phyloP scores from a whole-genome alignment of 768 basidiomycete species.

The Naganishia randhawae region DNA sequence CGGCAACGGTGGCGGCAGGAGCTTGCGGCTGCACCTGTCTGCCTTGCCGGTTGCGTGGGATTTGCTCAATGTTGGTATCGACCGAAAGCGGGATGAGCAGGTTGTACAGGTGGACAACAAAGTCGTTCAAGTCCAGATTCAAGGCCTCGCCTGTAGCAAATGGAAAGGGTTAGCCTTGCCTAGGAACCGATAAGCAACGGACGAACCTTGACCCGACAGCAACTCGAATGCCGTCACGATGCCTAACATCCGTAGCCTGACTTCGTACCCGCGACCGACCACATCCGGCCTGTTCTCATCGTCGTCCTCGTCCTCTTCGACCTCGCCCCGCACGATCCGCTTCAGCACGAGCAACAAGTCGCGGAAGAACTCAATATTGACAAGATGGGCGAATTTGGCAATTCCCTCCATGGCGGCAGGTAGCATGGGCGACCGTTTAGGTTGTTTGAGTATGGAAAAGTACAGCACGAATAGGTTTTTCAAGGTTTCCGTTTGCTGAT shows the following conservation, averaged over 20 bases:
- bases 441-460: conserved; percentile 88
- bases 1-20: conserved; percentile 30
- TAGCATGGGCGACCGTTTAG: conserved; percentile 68
- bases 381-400: conserved; percentile 87
- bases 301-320: conserved; percentile 51
- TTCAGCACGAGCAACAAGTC: conserved; percentile 86
- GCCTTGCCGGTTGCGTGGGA: conserved; percentile 47
- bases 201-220: conserved; percentile 84
- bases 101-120: conserved; percentile 75
- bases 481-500: conserved; percentile 92
- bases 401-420: conserved; percentile 87
- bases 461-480: conserved; percentile 96
- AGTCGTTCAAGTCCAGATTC: conserved; percentile 88
- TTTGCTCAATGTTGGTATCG: conserved; percentile 62
- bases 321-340: conserved; percentile 61
- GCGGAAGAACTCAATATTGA: conserved; percentile 97
- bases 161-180: not conserved
- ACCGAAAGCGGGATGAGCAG: conserved; percentile 73
- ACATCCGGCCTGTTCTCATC: conserved; percentile 33
- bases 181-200: conserved; percentile 24
- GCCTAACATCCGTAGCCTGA: conserved; percentile 64
- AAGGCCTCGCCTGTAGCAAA: conserved; percentile 76
- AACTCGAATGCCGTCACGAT: conserved; percentile 97
- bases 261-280: conserved; percentile 49
- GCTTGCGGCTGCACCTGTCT: conserved; percentile 24